phyloP scores from a whole-genome alignment of 305 asterid species.

The Galium porrigens region DNA sequence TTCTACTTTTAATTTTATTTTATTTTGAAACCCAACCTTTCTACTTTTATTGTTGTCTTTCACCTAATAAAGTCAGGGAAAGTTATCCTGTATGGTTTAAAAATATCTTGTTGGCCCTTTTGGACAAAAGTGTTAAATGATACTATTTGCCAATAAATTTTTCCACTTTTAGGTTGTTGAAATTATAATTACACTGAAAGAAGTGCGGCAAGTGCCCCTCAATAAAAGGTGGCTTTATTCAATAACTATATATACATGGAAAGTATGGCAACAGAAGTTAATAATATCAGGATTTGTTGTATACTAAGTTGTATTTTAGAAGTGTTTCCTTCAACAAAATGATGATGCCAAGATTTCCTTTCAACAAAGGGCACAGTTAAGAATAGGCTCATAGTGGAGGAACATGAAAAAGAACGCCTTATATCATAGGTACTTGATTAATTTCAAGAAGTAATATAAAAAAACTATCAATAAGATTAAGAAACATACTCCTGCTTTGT shows the following conservation, averaged over 20 bases:
- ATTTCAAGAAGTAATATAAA: background rate
- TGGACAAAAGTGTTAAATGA: background rate
- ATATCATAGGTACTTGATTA: background rate
- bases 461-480: background rate
- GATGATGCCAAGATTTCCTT: background rate
- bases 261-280: background rate
- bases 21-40: background rate
- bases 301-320: background rate
- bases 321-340: background rate
- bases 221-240: background rate
- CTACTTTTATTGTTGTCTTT: background rate
- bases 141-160: background rate
- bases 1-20: too few species aligned
- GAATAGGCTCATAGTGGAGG: background rate
- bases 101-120: background rate
- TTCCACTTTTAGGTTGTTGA: background rate
- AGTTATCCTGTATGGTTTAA: background rate
- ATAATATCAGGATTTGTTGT: background rate
- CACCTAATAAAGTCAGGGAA: background rate
- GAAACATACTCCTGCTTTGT: conserved; percentile 22
- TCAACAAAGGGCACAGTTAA: background rate
- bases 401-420: background rate
- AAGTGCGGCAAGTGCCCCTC: background rate
- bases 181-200: background rate
- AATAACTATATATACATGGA: background rate